These are phyloP conservation scores for Umbelopsis ramanniana DNA, from an alignment of 192 early-diverging fungal genomes.

Conservation along the genomic window DNA sequence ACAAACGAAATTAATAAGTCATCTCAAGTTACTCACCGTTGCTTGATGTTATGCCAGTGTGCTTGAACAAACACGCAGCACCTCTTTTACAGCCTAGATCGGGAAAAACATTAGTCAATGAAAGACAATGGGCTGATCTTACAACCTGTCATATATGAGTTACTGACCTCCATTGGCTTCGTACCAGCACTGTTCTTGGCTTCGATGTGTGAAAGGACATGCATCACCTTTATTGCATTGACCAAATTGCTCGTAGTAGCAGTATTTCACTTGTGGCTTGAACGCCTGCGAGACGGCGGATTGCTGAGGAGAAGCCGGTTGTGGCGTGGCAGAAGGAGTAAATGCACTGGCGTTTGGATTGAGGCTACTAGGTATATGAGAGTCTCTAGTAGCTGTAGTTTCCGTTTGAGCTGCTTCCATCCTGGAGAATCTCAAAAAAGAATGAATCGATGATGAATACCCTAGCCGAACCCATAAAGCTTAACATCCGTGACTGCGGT, in stretches of 20 bases:
- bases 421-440: neutral
- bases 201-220: constrained; percentile 8
- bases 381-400: neutral
- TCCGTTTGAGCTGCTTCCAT: constrained; percentile 2
- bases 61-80: constrained; percentile 16
- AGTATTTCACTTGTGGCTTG: constrained; percentile 11
- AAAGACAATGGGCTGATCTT: neutral
- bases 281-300: neutral
- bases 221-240: constrained; percentile 14
- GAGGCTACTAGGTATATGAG: neutral
- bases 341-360: constrained; percentile 9
- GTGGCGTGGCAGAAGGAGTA: neutral
- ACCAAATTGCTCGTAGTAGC: constrained; percentile 5
- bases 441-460: neutral
- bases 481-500: neutral
- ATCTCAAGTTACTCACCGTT: constrained; percentile 5
- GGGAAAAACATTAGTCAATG: neutral
- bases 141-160: neutral
- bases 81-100: constrained; percentile 5
- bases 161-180: constrained; percentile 15
- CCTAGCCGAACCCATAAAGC: no score
- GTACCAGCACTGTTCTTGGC: constrained; percentile 8
- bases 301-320: neutral
- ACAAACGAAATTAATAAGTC: neutral
- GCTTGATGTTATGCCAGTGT: neutral